These are phyloP conservation scores for Hyphopichia khmerensis DNA, from an alignment of 1,139 yeast species.

Conservation along the genomic window DNA sequence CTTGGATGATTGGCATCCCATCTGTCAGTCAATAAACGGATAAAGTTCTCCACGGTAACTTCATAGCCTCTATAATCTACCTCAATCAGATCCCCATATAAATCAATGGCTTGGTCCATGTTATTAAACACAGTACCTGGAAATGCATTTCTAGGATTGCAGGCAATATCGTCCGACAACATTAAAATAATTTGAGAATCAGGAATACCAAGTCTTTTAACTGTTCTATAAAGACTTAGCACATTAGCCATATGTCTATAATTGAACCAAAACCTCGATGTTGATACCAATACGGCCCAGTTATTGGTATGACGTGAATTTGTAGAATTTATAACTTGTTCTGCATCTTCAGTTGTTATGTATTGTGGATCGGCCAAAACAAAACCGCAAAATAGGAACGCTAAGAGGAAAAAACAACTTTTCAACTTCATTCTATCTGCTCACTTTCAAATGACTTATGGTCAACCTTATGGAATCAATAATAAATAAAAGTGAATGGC, in stretches of 20 bases:
- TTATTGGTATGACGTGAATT: constrained; percentile 70
- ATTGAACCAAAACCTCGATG: constrained; percentile 97
- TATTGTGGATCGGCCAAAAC: constrained; percentile 10
- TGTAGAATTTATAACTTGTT: constrained; percentile 17
- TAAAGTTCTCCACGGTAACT: constrained; percentile 94
- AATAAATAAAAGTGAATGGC: no score
- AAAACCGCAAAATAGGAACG: background rate
- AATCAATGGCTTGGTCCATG: constrained; percentile 88
- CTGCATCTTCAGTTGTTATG: constrained; percentile 19
- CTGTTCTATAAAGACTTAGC: constrained; percentile 90
- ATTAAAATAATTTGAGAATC: constrained; percentile 95
- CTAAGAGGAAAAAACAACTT: background rate
- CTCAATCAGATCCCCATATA: constrained; percentile 91
- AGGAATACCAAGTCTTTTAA: constrained; percentile 92
- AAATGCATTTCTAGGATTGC: constrained; percentile 92
- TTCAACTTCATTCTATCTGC: background rate
- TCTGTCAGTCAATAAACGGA: constrained; percentile 84
- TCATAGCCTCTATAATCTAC: constrained; percentile 98
- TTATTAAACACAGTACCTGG: constrained; percentile 97
- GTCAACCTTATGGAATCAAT: no score
- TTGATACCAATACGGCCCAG: constrained; percentile 95
- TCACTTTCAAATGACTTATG: no score
- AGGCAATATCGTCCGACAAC: constrained; percentile 96
- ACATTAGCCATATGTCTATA: constrained; percentile 98
- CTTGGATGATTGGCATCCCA: constrained; percentile 95